These are phyloP conservation scores for Nissolia schottii DNA, from an alignment of 306 rosid species.

Conservation along the genomic window DNA sequence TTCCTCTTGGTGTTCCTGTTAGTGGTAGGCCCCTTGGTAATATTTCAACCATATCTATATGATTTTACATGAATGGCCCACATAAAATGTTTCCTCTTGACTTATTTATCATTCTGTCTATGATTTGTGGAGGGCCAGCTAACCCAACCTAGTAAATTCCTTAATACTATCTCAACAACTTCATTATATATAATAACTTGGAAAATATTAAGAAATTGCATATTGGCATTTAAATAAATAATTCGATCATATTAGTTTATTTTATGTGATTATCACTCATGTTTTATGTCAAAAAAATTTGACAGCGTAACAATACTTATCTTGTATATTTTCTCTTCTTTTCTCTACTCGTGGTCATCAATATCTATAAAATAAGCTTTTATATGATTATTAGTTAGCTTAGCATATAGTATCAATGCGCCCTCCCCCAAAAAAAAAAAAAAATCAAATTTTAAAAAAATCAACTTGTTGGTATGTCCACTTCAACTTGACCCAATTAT, in stretches of 20 bases:
- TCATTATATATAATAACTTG: not conserved
- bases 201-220: too few species aligned
- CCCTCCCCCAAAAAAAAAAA: too few species aligned
- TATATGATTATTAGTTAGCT: not conserved
- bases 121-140: slow-evolving; percentile 19
- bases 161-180: slow-evolving; percentile 3
- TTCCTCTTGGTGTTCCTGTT: not conserved
- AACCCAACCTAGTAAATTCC: not conserved
- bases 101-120: not conserved
- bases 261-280: too few species aligned
- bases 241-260: too few species aligned
- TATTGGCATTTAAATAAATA: too few species aligned
- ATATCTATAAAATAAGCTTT: not conserved
- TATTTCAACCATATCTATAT: slow-evolving; percentile 15
- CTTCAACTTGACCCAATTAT: slow-evolving; percentile 50
- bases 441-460: not conserved
- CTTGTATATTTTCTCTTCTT: not conserved
- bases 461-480: slow-evolving; percentile 42
- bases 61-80: slow-evolving; percentile 27
- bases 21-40: slow-evolving; percentile 29
- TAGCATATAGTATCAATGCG: slow-evolving; percentile 17
- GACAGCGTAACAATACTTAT: too few species aligned
- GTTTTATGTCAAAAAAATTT: too few species aligned
- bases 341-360: slow-evolving; percentile 1
- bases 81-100: not conserved